Base-by-base conservation (phyloP, 768 basidiomycete species). In the Amanita inopinata region DNA sequence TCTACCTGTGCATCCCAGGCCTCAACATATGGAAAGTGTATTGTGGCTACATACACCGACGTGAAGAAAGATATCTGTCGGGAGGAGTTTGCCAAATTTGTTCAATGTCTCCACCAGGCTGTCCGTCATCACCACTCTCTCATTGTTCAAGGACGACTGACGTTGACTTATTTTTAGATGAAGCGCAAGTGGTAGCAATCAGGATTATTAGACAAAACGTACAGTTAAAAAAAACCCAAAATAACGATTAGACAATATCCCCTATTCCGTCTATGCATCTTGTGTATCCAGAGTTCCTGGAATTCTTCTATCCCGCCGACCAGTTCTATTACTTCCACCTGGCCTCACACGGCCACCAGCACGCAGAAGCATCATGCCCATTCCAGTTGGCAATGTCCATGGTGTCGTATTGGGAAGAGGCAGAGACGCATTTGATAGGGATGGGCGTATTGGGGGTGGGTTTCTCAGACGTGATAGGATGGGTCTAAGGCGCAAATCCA, bases 21-120 rank as follows among this genome's bases (percentile, higher is more conserved):
- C 19, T 60, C 76, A 3, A 67, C 62, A 4, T 99, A 99, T 57
- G 94, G 90, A 17, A 83, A 83, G 66, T 99, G 94, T 61, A 80
- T 98, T 34, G 66, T 83, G 20, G 73, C 77, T 1, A 75, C 75
- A 3, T 94, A 96, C 60, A 76, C 76, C 20, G 94, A 98, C 48
- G 82, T 90, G 4, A 75, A 67, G 46, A 84, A 83, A 58, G 86
- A 88, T 51, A 74, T 78, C 52, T 99, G 94, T 64, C 76, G 76
- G 38, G 72, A 74, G 2, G 90, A 97, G 61, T 98, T 96, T 48
- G 67, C 67, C 9, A 76, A 75, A 49, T 99, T 98, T 60, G 83
- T 80, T 30, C 67, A 73, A 23, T 99, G 94, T 59, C 61, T 99
- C 23, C 77, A 79, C 35, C 67, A 76, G 50, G 80, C 80, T 42